Evolutionary conservation across 2,329 filamentous ascomycete species (phyloP).

Genomic region (Penicillium hesseltinei): DNA sequence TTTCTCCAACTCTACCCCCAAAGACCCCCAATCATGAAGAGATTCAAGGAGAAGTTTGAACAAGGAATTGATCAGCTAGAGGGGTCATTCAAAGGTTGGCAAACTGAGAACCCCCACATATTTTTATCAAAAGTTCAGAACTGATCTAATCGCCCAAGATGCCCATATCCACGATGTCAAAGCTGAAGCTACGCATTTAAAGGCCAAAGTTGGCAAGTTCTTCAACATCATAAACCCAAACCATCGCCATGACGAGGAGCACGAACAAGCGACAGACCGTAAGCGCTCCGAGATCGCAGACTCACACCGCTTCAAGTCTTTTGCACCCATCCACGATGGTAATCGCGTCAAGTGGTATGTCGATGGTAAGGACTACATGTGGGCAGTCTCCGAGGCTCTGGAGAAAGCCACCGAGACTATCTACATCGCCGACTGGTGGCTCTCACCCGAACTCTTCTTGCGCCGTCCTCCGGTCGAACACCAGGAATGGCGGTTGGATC

Average conservation of each 20-base stretch:
- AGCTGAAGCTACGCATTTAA: conserved; percentile 57
- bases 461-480: conserved; percentile 78
- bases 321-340: conserved; percentile 79
- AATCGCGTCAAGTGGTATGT: conserved; percentile 97
- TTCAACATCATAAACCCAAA: conserved; percentile 74
- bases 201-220: conserved; percentile 64
- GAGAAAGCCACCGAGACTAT: conserved; percentile 88
- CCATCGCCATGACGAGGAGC: conserved; percentile 90
- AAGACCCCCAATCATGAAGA: conserved; percentile 22
- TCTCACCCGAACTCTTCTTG: conserved; percentile 83
- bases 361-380: conserved; percentile 92
- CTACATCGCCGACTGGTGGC: conserved; percentile 97
- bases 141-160: conserved; percentile 22
- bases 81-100: conserved; percentile 29
- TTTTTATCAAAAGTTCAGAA: not conserved
- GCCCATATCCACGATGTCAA: conserved; percentile 43
- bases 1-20: conserved; percentile 1
- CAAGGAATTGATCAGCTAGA: conserved; percentile 24
- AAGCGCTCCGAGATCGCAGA: conserved; percentile 73
- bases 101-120: not conserved
- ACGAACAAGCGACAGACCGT: conserved; percentile 78
- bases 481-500: conserved; percentile 84
- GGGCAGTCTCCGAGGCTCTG: conserved; percentile 86
- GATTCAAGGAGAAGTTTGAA: conserved; percentile 26
- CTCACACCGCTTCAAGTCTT: conserved; percentile 81